A percentile compares a stretch with the other conserved stretches of the same genome.
Conservation (phyloP, 768 basidiomycete genomes). For the Russula lepida region DNA sequence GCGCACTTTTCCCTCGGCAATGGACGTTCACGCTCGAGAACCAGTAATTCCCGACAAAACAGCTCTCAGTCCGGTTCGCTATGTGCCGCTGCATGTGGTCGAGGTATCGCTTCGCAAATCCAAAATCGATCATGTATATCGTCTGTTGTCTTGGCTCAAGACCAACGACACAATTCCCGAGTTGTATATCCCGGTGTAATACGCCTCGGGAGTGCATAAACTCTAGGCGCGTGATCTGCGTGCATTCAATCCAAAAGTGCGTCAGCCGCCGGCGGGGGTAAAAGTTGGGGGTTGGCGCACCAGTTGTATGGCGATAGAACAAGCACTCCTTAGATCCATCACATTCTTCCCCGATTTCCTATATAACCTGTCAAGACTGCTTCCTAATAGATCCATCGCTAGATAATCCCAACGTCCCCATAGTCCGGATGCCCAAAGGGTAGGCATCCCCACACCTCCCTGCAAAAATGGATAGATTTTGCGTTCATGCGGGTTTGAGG, state of each 20-base stretch:
- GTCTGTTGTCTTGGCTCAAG: slow-evolving; percentile 46
- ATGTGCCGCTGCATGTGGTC: slow-evolving; percentile 60
- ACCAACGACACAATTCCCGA: slow-evolving; percentile 69
- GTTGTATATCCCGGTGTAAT: slow-evolving; percentile 70
- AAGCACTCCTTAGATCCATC: slow-evolving; percentile 66
- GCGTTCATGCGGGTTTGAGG: slow-evolving; percentile 67
- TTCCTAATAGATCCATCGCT: slow-evolving; percentile 67
- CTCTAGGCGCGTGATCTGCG: slow-evolving; percentile 60
- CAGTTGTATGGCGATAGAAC: slow-evolving; percentile 68
- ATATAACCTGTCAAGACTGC: slow-evolving; percentile 58
- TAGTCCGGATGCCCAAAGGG: slow-evolving; percentile 46
- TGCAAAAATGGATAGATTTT: slow-evolving; percentile 59
- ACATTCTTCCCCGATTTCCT: slow-evolving; percentile 45
- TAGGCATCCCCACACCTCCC: slow-evolving; percentile 68
- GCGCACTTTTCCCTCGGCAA: slow-evolving; percentile 61
- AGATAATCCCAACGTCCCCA: slow-evolving; percentile 35
- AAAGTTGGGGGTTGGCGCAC: slow-evolving; percentile 35
- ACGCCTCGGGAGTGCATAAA: slow-evolving; percentile 70
- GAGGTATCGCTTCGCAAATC: slow-evolving; percentile 73
- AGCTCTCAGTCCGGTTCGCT: slow-evolving; percentile 54
- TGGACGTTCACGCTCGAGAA: slow-evolving; percentile 73
- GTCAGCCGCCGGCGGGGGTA: background rate
- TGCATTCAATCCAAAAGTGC: background rate
- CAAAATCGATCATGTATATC: slow-evolving; percentile 82
- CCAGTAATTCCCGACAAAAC: slow-evolving; percentile 83